Conservation (phyloP, 2,329 filamentous ascomycete genomes). For the Penicillium sp. region DNA sequence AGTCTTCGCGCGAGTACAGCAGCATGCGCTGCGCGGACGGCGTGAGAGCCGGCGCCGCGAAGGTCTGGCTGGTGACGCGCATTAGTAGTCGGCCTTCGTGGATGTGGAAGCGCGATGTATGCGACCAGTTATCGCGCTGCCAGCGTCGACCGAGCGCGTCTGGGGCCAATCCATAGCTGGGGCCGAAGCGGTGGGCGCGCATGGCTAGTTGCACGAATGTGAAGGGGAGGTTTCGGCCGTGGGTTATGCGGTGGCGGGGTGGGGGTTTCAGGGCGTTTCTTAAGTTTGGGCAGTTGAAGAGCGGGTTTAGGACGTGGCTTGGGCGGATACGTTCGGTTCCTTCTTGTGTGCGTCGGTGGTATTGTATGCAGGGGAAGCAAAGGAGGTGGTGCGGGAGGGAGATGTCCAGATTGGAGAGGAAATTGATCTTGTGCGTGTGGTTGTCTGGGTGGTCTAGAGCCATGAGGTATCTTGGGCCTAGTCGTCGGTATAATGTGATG, state of each 20-base stretch:
- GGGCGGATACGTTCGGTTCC: conserved; percentile 55
- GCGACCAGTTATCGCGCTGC: conserved; percentile 55
- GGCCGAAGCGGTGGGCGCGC: conserved; percentile 49
- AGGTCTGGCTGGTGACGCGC: conserved; percentile 55
- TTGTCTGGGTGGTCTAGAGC: conserved; percentile 45
- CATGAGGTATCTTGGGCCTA: conserved; percentile 43
- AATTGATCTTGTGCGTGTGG: conserved; percentile 46
- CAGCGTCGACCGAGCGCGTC: conserved; percentile 53
- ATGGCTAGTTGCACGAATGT: conserved; percentile 58
- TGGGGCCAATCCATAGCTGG: conserved; percentile 48
- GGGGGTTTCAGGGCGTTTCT: conserved; percentile 48
- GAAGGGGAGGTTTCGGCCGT: conserved; percentile 56
- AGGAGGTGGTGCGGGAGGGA: conserved; percentile 56
- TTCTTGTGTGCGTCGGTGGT: conserved; percentile 53
- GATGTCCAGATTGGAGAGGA: conserved; percentile 52
- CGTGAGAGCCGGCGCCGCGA: conserved; percentile 53
- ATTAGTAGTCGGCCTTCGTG: conserved; percentile 56
- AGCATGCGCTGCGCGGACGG: conserved; percentile 53
- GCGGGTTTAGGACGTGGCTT: conserved; percentile 53
- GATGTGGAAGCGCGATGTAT: conserved; percentile 55
- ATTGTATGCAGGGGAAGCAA: conserved; percentile 57
- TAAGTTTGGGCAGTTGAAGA: conserved; percentile 56
- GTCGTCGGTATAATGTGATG: conserved; percentile 45
- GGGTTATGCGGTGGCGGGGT: conserved; percentile 54
- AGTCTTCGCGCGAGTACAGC: conserved; percentile 59